These are phyloP conservation scores for Polygonum aviculare DNA, from an alignment of 148 eudicot genomes.

Conservation along the genomic window DNA sequence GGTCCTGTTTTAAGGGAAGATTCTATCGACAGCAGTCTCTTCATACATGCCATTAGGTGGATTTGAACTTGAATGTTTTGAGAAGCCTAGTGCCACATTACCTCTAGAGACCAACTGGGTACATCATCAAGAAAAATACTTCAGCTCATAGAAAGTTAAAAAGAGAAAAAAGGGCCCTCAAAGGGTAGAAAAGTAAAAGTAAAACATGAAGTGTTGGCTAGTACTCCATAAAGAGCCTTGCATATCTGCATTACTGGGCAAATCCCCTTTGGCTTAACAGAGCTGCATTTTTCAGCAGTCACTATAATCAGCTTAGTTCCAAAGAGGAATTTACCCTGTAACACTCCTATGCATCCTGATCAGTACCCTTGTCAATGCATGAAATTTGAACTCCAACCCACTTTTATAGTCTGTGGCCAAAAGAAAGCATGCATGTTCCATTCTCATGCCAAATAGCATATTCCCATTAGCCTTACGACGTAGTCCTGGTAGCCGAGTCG, in stretches of 20 bases:
- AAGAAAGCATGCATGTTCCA: not conserved
- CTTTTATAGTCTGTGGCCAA: not conserved
- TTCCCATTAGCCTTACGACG: not conserved
- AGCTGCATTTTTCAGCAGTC: constrained; percentile 4
- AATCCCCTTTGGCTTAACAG: not conserved
- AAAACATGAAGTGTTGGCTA: not conserved
- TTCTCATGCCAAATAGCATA: not conserved
- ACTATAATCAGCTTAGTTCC: not conserved
- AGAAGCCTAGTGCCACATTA: too few relatives aligned
- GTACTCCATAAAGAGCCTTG: not conserved
- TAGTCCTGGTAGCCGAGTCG: not conserved
- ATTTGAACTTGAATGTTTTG: too few relatives aligned
- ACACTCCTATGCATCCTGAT: not conserved
- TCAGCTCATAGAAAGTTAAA: not conserved
- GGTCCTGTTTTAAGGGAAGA: too few relatives aligned
- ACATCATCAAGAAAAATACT: too few relatives aligned
- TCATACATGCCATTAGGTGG: too few relatives aligned
- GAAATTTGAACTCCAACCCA: not conserved
- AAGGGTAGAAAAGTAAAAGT: not conserved
- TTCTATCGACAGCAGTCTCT: too few relatives aligned
- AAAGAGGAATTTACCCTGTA: not conserved
- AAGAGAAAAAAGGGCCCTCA: not conserved
- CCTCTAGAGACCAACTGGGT: too few relatives aligned
- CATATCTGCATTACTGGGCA: not conserved
- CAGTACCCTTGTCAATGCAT: not conserved